Evolutionary conservation across 257 asterid species (phyloP).

Genomic region (Nicotiana knightiana): DNA sequence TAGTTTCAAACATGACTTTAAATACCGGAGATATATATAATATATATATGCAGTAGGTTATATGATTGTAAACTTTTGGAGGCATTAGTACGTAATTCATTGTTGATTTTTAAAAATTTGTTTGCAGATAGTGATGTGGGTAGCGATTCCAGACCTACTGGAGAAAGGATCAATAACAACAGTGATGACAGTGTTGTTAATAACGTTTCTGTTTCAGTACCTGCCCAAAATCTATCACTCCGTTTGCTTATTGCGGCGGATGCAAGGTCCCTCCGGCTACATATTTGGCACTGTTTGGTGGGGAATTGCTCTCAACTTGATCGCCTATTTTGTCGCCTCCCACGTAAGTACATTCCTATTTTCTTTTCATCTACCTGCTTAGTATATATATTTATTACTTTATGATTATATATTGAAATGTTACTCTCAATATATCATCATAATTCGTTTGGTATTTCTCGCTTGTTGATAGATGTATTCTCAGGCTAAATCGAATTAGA

Average conservation of each 20-base stretch:
- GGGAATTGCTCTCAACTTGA: conserved; percentile 96
- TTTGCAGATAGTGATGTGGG: conserved; percentile 78
- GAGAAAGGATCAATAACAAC: conserved; percentile 59
- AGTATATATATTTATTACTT: too few species aligned
- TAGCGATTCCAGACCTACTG: conserved; percentile 55
- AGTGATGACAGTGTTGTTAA: conserved; percentile 65
- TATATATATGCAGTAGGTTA: too few species aligned
- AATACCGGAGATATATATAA: too few species aligned
- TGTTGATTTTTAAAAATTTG: neutral
- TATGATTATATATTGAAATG: too few species aligned
- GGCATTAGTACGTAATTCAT: too few species aligned
- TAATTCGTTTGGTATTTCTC: too few species aligned
- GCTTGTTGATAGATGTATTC: too few species aligned
- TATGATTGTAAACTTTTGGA: too few species aligned
- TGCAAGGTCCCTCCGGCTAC: conserved; percentile 86
- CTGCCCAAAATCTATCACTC: conserved; percentile 94
- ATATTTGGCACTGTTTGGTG: conserved; percentile 95
- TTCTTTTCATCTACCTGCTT: too few species aligned
- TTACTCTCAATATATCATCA: too few species aligned
- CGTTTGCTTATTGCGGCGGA: conserved; percentile 63
- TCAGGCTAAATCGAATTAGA: too few species aligned
- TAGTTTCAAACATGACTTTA: too few species aligned
- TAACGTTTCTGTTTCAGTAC: conserved; percentile 69
- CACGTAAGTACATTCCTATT: conserved; percentile 44
- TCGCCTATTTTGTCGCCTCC: conserved; percentile 92